Percentiles rank a stretch among this genome's conserved stretches.
Evolutionary conservation across 2,329 filamentous ascomycete genomes (phyloP).

Genomic region (Paraphoma chrysanthemicola): DNA sequence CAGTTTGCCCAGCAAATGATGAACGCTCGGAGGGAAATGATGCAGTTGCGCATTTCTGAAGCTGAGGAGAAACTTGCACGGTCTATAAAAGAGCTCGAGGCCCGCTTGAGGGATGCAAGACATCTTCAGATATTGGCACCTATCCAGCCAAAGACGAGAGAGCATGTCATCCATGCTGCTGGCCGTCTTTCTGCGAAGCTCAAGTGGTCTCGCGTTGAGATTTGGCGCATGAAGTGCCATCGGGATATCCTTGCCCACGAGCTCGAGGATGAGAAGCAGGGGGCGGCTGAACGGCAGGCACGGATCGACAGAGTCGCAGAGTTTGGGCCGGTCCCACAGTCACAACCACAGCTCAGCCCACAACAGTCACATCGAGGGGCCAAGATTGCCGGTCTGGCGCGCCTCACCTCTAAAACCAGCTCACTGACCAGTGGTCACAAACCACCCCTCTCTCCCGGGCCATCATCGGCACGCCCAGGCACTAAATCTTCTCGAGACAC

Average conservation of each 20-base stretch:
- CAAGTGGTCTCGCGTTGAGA: slow-evolving; percentile 93
- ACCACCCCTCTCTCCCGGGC: slow-evolving; percentile 39
- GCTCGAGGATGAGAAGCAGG: slow-evolving; percentile 75
- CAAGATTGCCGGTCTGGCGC: slow-evolving; percentile 41
- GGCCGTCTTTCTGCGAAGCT: slow-evolving; percentile 84
- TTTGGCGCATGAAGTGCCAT: slow-evolving; percentile 91
- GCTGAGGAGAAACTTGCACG: slow-evolving; percentile 78
- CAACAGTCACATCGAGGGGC: slow-evolving; percentile 34
- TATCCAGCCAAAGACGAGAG: slow-evolving; percentile 87
- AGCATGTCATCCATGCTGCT: slow-evolving; percentile 84
- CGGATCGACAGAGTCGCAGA: slow-evolving; percentile 34
- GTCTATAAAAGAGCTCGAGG: slow-evolving; percentile 79
- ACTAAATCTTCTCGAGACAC: slow-evolving; percentile 48
- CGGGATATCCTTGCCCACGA: slow-evolving; percentile 86
- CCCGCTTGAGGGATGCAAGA: slow-evolving; percentile 84
- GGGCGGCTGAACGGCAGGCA: slow-evolving; percentile 34
- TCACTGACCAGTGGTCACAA: slow-evolving; percentile 38
- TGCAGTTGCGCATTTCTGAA: slow-evolving; percentile 83
- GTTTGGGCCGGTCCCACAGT: slow-evolving; percentile 21
- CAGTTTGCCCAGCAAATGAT: slow-evolving; percentile 89
- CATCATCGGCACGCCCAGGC: slow-evolving; percentile 36
- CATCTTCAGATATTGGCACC: slow-evolving; percentile 89
- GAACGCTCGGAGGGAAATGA: slow-evolving; percentile 79
- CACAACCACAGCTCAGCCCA: slow-evolving; percentile 34
- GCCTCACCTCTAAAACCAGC: slow-evolving; percentile 47